A percentile compares a stretch with the other conserved stretches of the same genome.
Conservation (phyloP, 768 basidiomycete species). For the Agaricus sinodeliciosus region DNA sequence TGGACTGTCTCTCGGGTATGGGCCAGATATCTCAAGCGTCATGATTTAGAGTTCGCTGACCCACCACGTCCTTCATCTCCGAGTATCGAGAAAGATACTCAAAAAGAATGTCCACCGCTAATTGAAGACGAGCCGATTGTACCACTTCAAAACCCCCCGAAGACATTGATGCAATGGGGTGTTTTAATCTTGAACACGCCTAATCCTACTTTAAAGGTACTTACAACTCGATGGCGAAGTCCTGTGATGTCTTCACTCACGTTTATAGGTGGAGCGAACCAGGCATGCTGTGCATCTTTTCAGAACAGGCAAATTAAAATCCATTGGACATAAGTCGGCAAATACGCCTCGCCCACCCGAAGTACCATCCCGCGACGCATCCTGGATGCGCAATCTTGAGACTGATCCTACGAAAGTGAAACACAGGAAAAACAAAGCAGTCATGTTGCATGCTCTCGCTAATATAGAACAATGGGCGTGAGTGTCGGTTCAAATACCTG, state of each 20-base stretch:
- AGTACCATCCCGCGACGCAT: slow-evolving; percentile 55
- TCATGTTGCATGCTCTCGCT: slow-evolving; percentile 77
- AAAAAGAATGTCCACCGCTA: slow-evolving; percentile 10
- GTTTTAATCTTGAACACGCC: slow-evolving; percentile 73
- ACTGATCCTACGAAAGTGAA: slow-evolving; percentile 56
- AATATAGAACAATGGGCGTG: slow-evolving; percentile 89
- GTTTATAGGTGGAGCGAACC: slow-evolving; percentile 54
- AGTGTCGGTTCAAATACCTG: slow-evolving; percentile 24
- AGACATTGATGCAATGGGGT: slow-evolving; percentile 72
- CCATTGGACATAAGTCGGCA: slow-evolving; percentile 53
- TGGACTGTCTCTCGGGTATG: background rate
- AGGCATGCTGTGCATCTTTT: slow-evolving; percentile 64
- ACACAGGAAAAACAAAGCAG: slow-evolving; percentile 56
- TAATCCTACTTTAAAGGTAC: slow-evolving; percentile 35
- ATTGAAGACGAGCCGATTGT: slow-evolving; percentile 39
- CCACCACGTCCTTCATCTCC: slow-evolving; percentile 37
- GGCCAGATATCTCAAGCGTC: background rate
- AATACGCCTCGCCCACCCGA: slow-evolving; percentile 51
- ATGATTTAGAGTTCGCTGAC: slow-evolving; percentile 53
- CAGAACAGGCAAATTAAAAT: slow-evolving; percentile 59
- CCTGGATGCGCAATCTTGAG: slow-evolving; percentile 35
- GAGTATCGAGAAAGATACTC: slow-evolving; percentile 3
- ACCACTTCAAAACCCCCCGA: slow-evolving; percentile 43
- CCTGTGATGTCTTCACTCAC: background rate
- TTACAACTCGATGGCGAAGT: background rate